Percentiles rank a stretch among this genome's conserved stretches.
phyloP scores from a whole-genome alignment of 345 rosid species.

The Eucalyptus marginata region DNA sequence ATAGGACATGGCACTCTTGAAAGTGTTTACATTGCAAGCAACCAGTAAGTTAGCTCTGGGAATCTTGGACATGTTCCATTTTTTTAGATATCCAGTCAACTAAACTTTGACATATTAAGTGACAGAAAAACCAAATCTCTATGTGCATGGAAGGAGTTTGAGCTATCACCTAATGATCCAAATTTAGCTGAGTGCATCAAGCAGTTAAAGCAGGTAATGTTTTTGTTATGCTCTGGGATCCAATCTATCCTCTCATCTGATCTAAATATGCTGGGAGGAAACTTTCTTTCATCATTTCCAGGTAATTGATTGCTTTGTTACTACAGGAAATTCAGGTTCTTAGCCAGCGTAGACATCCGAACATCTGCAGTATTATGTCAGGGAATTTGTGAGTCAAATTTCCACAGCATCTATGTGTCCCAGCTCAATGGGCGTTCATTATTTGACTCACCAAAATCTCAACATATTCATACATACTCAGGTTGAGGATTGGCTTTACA shows the following conservation, averaged over 20 bases:
- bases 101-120: background rate
- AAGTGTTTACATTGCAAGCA: too few relatives aligned
- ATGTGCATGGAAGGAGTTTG: background rate
- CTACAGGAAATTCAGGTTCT: background rate
- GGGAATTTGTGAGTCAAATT: background rate
- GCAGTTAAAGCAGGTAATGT: conserved; percentile 4
- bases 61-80: background rate
- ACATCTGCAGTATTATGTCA: background rate
- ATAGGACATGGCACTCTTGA: too few relatives aligned
- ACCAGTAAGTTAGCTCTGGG: conserved; percentile 21
- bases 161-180: background rate
- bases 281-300: background rate
- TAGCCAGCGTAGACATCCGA: background rate
- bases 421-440: background rate
- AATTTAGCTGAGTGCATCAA: background rate
- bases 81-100: background rate
- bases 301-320: background rate
- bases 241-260: background rate
- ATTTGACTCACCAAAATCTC: background rate
- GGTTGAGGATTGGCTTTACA: background rate
- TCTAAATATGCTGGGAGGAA: background rate
- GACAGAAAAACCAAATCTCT: background rate
- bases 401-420: background rate
- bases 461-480: background rate
- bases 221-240: background rate